Evolutionary conservation across 768 basidiomycete genomes (phyloP), one percentile per base, ranked within the genome.

Genomic region (Gloeopeniophorella convolvens): DNA sequence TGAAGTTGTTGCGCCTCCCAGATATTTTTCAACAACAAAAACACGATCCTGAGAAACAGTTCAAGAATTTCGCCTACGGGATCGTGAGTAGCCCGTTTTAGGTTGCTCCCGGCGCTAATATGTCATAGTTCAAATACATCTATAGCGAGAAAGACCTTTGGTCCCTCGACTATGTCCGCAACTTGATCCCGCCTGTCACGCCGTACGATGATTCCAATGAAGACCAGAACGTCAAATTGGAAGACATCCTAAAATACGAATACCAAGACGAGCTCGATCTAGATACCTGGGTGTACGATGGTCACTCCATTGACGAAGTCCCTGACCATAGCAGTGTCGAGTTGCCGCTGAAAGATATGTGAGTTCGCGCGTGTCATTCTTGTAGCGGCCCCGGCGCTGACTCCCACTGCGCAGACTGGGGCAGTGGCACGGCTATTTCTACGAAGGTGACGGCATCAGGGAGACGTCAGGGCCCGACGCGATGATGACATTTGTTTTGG

Each of bases 41-140:
- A 20, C 42, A 58, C 5, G 50, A 62, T 21, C 11, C 34, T 1
- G 50, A 55, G 7, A 45, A 40, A 20, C 61, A 62, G 21, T 58
- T 62, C 42, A 30, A 59, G 32, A 48, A 15, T n/a, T 62, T 62
- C 42, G 61, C 60, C 1, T 34, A 51, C 18, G 60, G 60, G 4
- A 45, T 59, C 3, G 60, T 62, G 5, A 46, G 40, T 59, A 9
- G 7, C 33, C 27, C 13, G 4, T 9, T 42, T 9, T 16, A 15
- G 2, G 10, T 28, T 2, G 1, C 5, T 20, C 20, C 30, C 20
- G 23, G 8, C 34, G 24, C 33, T 44, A 42, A 42, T 16, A 5
- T 21, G 2, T 34, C 39, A 4, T 21, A 58, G 56, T 55, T 56
- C 36, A 40, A 43, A 5, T 42, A 42, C 16, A 26, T 31, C 24